Conservation (phyloP, 23 red algal genomes). For the Rhodosorus marinus region DNA sequence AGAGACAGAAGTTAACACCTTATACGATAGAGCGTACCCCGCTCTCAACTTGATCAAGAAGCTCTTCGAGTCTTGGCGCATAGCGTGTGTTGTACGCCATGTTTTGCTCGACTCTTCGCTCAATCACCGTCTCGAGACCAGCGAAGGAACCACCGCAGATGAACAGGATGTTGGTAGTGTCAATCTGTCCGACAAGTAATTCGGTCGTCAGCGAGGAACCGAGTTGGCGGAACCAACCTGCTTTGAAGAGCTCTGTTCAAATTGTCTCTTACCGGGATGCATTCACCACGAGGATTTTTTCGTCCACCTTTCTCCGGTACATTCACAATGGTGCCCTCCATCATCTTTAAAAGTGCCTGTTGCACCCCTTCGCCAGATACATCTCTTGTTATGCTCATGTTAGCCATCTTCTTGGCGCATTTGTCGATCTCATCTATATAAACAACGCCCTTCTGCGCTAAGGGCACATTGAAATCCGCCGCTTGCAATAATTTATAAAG, state of each 20-base stretch:
- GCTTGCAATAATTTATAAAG: conserved; percentile 74
- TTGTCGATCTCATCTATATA: conserved; percentile 98
- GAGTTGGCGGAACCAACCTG: neutral
- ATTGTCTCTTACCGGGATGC: neutral
- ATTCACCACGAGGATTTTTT: conserved; percentile 46
- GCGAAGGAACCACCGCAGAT: conserved; percentile 90
- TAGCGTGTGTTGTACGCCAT: too few species aligned
- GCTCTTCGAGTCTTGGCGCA: too few species aligned
- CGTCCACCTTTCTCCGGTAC: conserved; percentile 74
- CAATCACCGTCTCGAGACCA: conserved; percentile 74
- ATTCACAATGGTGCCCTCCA: conserved; percentile 75
- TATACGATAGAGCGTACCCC: too few species aligned
- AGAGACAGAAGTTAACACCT: too few species aligned
- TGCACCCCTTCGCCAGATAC: conserved; percentile 86
- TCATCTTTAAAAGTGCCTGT: conserved; percentile 92
- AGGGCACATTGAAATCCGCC: conserved; percentile 60
- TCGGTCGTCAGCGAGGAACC: neutral
- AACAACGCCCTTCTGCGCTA: conserved; percentile 72
- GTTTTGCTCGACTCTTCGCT: too few species aligned
- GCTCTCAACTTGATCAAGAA: too few species aligned
- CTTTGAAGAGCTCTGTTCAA: too few species aligned
- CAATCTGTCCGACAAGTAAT: conserved; percentile 30
- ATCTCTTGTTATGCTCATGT: conserved; percentile 79
- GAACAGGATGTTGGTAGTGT: conserved; percentile 89
- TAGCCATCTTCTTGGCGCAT: conserved; percentile 54